phyloP scores from a whole-genome alignment of 2,329 filamentous ascomycete species.

The Fusarium drepaniforme region DNA sequence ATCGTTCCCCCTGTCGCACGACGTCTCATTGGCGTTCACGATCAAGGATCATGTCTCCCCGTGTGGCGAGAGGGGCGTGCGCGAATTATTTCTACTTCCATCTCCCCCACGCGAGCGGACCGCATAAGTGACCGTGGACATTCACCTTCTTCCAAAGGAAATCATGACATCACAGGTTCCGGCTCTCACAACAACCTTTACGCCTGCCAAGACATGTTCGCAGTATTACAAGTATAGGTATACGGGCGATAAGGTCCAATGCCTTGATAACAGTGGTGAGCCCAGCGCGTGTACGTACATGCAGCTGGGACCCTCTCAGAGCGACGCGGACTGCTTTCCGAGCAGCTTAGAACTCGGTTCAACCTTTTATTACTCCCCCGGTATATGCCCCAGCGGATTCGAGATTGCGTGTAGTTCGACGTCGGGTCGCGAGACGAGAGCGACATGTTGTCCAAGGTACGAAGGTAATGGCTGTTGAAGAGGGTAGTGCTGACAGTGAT shows the following conservation, averaged over 20 bases:
- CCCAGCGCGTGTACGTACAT: neutral
- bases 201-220: neutral
- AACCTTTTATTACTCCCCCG: constrained; percentile 1
- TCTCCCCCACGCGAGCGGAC: neutral
- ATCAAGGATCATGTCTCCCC: neutral
- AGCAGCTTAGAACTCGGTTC: neutral
- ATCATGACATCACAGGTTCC: constrained; percentile 4
- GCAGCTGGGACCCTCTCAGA: neutral
- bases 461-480: neutral
- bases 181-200: neutral
- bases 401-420: neutral
- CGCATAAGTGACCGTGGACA: neutral
- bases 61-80: neutral
- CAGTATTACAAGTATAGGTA: constrained; percentile 2
- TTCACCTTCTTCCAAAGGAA: neutral
- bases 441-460: neutral
- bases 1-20: neutral
- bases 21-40: neutral
- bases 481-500: neutral
- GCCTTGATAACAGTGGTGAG: neutral
- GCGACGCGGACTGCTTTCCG: neutral
- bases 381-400: neutral
- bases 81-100: constrained; percentile 1
- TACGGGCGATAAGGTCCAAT: neutral
- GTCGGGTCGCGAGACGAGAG: neutral